These are phyloP conservation scores for Limnomonas spitsbergensis DNA, from an alignment of 139 green algal species.

Conservation along the genomic window DNA sequence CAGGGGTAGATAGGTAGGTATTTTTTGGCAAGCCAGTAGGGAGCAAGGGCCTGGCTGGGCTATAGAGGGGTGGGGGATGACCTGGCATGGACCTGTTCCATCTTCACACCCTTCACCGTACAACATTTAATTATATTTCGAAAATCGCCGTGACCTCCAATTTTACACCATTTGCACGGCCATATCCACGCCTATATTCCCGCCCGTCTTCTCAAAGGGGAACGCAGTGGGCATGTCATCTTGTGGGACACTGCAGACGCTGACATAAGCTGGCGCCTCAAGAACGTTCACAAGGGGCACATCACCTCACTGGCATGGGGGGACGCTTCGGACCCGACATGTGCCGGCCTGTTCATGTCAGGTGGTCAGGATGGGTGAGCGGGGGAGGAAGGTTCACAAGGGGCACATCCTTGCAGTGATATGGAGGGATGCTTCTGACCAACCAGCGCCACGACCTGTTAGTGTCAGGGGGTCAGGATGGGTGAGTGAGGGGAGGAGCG, in stretches of 20 bases:
- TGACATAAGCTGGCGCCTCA: constrained; percentile 34
- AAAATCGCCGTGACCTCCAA: too few species aligned
- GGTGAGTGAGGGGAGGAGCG: too few species aligned
- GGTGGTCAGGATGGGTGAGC: constrained; percentile 37
- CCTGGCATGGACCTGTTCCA: too few species aligned
- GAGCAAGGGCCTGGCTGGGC: too few species aligned
- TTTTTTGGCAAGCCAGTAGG: too few species aligned
- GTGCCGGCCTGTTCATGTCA: constrained; percentile 33
- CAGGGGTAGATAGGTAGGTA: too few species aligned
- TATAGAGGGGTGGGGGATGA: too few species aligned
- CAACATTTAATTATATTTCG: too few species aligned
- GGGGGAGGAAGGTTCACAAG: constrained; percentile 50
- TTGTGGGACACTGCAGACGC: constrained; percentile 53
- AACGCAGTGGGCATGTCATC: constrained; percentile 58
- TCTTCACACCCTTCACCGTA: too few species aligned
- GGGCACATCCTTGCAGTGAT: constrained; percentile 72
- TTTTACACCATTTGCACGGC: too few species aligned
- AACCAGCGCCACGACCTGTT: constrained; percentile 26
- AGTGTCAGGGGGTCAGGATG: constrained; percentile 40
- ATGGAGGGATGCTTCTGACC: constrained; percentile 35
- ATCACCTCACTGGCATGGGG: constrained; percentile 67
- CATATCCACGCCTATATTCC: too few species aligned
- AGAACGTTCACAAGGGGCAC: constrained; percentile 63
- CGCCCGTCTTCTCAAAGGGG: constrained; percentile 36
- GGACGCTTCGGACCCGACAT: constrained; percentile 17